Conservation (phyloP, 2,329 filamentous ascomycete species). For the Coniochaeta prunicola region DNA sequence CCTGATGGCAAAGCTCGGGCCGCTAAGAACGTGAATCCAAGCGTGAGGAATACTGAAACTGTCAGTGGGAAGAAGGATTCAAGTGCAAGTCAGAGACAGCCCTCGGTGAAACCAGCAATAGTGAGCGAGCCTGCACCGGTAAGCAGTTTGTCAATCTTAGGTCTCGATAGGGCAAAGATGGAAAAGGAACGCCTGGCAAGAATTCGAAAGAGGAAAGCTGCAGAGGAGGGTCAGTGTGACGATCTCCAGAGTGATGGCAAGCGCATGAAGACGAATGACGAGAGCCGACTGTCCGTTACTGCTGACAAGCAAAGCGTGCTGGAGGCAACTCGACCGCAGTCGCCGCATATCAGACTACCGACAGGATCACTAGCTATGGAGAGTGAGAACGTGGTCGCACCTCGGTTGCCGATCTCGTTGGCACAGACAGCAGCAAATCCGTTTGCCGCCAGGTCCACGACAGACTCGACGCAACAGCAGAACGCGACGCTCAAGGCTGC, state of each 20-base stretch:
- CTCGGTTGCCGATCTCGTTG: not conserved
- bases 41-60: not conserved
- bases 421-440: not conserved
- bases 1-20: not conserved
- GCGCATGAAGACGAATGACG: not conserved
- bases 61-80: not conserved
- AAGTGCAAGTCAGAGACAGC: not conserved
- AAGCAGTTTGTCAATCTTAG: constrained; percentile 31
- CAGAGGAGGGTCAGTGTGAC: constrained; percentile 1
- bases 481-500: not conserved
- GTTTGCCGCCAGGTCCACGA: not conserved
- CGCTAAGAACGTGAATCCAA: not conserved
- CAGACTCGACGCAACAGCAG: not conserved
- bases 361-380: not conserved
- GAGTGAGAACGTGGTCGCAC: not conserved
- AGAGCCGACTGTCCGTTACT: not conserved
- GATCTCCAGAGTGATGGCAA: not conserved
- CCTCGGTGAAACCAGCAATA: not conserved
- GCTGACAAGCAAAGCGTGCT: not conserved
- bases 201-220: constrained; percentile 44
- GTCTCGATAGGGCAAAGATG: constrained; percentile 73
- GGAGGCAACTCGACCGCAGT: not conserved
- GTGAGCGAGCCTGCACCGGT: constrained; percentile 5
- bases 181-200: constrained; percentile 75
- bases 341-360: not conserved